Conservation (phyloP, 2,329 filamentous ascomycete genomes). For the Juglanconis juglandina region DNA sequence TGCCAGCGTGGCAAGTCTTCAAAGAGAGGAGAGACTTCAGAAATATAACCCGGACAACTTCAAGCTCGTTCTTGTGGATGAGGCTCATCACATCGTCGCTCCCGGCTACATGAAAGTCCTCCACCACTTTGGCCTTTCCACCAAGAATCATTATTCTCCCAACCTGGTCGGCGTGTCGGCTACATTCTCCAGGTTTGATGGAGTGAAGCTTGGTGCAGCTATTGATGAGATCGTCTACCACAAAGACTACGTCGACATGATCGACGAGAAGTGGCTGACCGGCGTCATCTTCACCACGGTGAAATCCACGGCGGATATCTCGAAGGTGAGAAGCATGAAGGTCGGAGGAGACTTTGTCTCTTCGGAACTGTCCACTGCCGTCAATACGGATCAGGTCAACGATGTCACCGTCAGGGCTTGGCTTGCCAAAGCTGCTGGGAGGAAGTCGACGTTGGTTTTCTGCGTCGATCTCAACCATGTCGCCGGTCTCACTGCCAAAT, state of each 20-base stretch:
- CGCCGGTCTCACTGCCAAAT: constrained; percentile 67
- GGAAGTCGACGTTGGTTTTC: constrained; percentile 87
- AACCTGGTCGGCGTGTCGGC: constrained; percentile 83
- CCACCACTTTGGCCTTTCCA: constrained; percentile 68
- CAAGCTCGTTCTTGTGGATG: constrained; percentile 91
- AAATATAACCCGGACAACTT: constrained; percentile 79
- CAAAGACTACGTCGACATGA: constrained; percentile 66
- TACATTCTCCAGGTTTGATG: constrained; percentile 74
- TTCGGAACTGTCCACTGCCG: constrained; percentile 70
- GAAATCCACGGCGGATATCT: constrained; percentile 75
- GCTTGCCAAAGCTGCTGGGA: constrained; percentile 68
- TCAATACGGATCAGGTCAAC: constrained; percentile 81
- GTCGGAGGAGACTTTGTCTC: constrained; percentile 75
- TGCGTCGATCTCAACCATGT: constrained; percentile 90
- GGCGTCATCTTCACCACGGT: constrained; percentile 95
- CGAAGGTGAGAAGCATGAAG: constrained; percentile 59
- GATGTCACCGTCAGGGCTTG: constrained; percentile 82
- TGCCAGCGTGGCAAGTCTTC: constrained; percentile 83
- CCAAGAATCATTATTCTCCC: constrained; percentile 48
- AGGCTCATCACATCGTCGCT: constrained; percentile 94
- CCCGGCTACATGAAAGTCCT: constrained; percentile 72
- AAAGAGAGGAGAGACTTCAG: constrained; percentile 68
- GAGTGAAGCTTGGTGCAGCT: constrained; percentile 73
- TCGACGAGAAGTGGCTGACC: constrained; percentile 86
- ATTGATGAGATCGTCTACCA: constrained; percentile 97